Evolutionary conservation across 345 rosid species (phyloP), one percentile per base, ranked within the genome.

Genomic region (Arabis alpina): DNA sequence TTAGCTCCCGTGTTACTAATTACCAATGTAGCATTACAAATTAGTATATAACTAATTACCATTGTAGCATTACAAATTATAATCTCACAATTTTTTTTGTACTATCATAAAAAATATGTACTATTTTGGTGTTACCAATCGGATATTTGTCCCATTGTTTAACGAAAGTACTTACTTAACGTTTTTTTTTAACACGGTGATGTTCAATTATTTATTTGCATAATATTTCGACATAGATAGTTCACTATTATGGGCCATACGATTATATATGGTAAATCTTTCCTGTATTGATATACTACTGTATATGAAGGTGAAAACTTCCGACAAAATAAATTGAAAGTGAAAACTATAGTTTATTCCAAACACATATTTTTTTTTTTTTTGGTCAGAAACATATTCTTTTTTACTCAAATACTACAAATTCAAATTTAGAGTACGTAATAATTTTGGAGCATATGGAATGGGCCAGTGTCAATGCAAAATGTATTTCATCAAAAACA

Each of bases 281-380:
- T 3, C 23, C 6, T 44, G 28, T 50, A 16, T 54, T 45, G 54
- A 44, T 72, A 37, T 28, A 48, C 6, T n/a, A 73, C 72, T 65
- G 77, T 73, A n/a, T 32, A 58, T 1, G 27, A 41, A 66, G 41
- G 72, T 58, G 45, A 73, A 73, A 57, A 34, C 72, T 30, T 40
- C 72, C 77, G 66, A 65, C 66, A 50, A 28, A 40, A 30, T 39
- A 49, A 32, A 40, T 36, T 40, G 48, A 66, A 58, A 23, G 77
- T 58, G 30, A 73, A 66, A 73, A 73, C 61, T 74, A 66, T 68
- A 68, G 69, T 67, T 36, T n/a, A 52, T 12, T 42, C 14, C 30
- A 74, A 66, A 49, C 6, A 39, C 28, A 64, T 37, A 72, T 48
- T 41, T 55, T 64, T 37, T 54, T 64, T 63, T 63, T n/a, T n/a